These are phyloP conservation scores for Eimeria brunetti DNA, from an alignment of 169 alveolate species.

Conservation along the genomic window DNA sequence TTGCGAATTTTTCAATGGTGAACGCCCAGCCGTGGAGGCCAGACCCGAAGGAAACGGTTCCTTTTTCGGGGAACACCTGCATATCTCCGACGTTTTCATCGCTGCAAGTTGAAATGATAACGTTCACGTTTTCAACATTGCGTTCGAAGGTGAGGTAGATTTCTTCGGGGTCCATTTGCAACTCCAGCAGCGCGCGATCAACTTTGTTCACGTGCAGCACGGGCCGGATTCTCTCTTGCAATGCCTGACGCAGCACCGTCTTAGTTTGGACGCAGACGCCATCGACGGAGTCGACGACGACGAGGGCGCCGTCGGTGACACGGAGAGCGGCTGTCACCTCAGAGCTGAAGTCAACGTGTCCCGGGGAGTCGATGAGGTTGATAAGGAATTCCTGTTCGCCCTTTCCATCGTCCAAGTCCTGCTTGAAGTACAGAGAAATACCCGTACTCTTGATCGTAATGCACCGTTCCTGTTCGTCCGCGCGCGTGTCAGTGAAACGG, in stretches of 20 bases:
- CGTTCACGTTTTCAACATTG: slow-evolving; percentile 98
- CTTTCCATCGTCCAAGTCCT: slow-evolving; percentile 94
- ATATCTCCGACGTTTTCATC: slow-evolving; percentile 98
- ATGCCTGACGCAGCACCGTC: slow-evolving; percentile 99
- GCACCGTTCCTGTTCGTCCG: slow-evolving; percentile 99
- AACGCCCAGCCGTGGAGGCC: slow-evolving; percentile 99
- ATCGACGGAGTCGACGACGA: slow-evolving; percentile 99
- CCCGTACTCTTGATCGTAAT: slow-evolving; percentile 99
- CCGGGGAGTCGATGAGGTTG: slow-evolving; percentile 99
- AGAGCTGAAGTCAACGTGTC: slow-evolving; percentile 99
- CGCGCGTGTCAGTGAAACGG: slow-evolving; percentile 99
- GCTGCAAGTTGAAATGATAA: slow-evolving; percentile 97
- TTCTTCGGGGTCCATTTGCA: slow-evolving; percentile 98
- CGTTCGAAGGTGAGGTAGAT: slow-evolving; percentile 98
- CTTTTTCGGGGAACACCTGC: slow-evolving; percentile 98
- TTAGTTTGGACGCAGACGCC: slow-evolving; percentile 99
- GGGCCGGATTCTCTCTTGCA: slow-evolving; percentile 98
- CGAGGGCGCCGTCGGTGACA: slow-evolving; percentile 99
- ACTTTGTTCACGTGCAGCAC: slow-evolving; percentile 99
- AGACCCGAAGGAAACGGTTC: slow-evolving; percentile 99
- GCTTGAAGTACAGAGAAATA: slow-evolving; percentile 98
- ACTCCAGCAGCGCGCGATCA: slow-evolving; percentile 98
- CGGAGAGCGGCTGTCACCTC: slow-evolving; percentile 99
- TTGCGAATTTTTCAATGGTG: slow-evolving; percentile 97
- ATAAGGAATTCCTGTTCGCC: slow-evolving; percentile 95